phyloP scores from a whole-genome alignment of 2,329 filamentous ascomycete species.

The Arthroderma sp. region DNA sequence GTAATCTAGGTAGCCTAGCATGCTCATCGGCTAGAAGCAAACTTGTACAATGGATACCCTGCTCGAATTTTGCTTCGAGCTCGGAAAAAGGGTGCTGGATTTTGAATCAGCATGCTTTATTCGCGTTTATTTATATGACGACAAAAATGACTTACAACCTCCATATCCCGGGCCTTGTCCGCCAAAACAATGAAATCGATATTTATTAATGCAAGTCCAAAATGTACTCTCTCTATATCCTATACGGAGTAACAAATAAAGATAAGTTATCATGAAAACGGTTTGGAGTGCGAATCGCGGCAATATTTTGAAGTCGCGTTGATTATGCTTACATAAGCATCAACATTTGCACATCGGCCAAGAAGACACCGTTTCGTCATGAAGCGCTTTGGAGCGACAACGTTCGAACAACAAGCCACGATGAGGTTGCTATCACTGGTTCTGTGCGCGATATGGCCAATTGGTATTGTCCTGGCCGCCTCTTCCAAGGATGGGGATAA shows the following conservation, averaged over 20 bases:
- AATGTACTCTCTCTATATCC: neutral
- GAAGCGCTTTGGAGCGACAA: neutral
- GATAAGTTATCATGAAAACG: neutral
- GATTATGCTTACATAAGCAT: neutral
- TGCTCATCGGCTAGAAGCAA: constrained; percentile 3
- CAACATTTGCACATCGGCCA: neutral
- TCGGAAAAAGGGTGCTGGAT: neutral
- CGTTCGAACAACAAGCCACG: neutral
- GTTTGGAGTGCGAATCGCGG: neutral
- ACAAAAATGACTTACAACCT: neutral
- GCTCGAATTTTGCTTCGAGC: constrained; percentile 7
- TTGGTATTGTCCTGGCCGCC: neutral
- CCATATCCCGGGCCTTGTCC: neutral
- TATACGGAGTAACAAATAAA: neutral
- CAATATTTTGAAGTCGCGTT: neutral
- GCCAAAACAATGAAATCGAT: neutral
- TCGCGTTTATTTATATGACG: neutral
- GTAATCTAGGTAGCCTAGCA: constrained; percentile 5
- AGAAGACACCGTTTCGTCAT: constrained; percentile 1
- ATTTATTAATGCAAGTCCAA: neutral
- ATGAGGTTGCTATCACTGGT: constrained; percentile 1
- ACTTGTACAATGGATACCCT: neutral
- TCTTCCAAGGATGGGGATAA: neutral
- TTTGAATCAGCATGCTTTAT: neutral
- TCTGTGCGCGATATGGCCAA: constrained; percentile 4